These are phyloP conservation scores for Ceratocystis huliohia DNA, from an alignment of 2,329 filamentous ascomycete species.

Conservation along the genomic window DNA sequence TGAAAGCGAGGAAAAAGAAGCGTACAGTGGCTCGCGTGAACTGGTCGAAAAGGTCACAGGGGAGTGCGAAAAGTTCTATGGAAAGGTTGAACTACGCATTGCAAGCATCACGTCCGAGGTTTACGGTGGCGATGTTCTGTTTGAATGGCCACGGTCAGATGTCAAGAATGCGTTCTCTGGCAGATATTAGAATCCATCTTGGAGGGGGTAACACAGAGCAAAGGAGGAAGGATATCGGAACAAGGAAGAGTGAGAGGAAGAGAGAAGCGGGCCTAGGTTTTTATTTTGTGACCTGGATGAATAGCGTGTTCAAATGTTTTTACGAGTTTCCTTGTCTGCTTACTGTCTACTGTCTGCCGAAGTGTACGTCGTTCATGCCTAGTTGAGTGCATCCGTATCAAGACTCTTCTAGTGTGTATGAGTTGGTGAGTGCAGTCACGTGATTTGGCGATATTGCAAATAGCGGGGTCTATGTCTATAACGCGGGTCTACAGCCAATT, in stretches of 20 bases:
- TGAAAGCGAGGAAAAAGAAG: conserved; percentile 75
- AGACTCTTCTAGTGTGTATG: no score
- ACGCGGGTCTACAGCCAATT: background rate
- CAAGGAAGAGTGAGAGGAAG: background rate
- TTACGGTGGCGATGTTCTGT: conserved; percentile 51
- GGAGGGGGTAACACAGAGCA: background rate
- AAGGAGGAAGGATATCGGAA: background rate
- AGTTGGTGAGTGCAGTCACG: background rate
- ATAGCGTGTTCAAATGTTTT: background rate
- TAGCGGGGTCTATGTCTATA: background rate
- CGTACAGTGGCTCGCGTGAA: conserved; percentile 49
- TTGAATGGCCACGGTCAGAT: conserved; percentile 53
- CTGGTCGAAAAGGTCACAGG: conserved; percentile 46
- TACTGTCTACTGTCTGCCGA: no score
- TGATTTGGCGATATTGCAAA: background rate
- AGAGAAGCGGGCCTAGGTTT: background rate
- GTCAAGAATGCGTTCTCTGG: conserved; percentile 44
- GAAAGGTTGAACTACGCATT: conserved; percentile 48
- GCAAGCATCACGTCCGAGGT: conserved; percentile 47
- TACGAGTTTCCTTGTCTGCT: background rate
- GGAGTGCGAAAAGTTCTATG: conserved; percentile 52
- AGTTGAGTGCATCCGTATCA: no score
- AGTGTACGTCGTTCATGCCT: no score
- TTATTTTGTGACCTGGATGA: background rate
- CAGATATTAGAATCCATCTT: background rate